A percentile compares a stretch with the other conserved stretches of the same genome.
Evolutionary conservation across 768 basidiomycete genomes (phyloP).

Genomic region (Galerina marginata): DNA sequence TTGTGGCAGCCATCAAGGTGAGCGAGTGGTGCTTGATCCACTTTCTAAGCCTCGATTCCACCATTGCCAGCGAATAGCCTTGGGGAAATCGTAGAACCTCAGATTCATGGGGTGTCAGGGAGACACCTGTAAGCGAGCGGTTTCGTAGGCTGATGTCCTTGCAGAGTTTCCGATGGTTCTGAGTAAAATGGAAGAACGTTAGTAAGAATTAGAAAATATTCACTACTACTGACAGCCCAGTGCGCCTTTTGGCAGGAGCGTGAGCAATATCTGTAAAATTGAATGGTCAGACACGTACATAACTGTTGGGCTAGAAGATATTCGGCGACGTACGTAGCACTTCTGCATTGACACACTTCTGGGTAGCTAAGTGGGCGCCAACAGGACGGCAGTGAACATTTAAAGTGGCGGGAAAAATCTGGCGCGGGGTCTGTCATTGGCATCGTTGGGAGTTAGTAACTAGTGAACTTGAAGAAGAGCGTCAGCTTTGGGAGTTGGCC

Average conservation of each 20-base stretch:
- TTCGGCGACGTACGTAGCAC: too few relatives aligned
- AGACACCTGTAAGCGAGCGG: neutral
- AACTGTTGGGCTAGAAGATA: too few relatives aligned
- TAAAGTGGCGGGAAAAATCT: too few relatives aligned
- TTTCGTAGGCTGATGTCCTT: neutral
- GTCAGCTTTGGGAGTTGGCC: too few relatives aligned
- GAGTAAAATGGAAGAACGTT: neutral
- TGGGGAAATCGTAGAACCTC: neutral
- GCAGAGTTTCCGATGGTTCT: neutral
- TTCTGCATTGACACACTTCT: too few relatives aligned
- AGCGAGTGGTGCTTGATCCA: neutral
- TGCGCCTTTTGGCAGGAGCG: neutral
- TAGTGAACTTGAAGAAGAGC: too few relatives aligned
- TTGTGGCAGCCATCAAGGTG: neutral
- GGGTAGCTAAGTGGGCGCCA: too few relatives aligned
- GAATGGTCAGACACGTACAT: too few relatives aligned
- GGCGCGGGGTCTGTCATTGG: too few relatives aligned
- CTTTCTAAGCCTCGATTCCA: neutral
- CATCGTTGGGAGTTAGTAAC: too few relatives aligned
- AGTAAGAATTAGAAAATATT: neutral
- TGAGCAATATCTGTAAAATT: neutral
- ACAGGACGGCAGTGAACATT: too few relatives aligned
- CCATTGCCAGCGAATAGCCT: neutral
- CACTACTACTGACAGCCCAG: neutral
- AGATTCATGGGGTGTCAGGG: neutral